These are phyloP conservation scores for Aspergillus pseudonomiae DNA, from an alignment of 2,329 filamentous ascomycete species.

Conservation along the genomic window DNA sequence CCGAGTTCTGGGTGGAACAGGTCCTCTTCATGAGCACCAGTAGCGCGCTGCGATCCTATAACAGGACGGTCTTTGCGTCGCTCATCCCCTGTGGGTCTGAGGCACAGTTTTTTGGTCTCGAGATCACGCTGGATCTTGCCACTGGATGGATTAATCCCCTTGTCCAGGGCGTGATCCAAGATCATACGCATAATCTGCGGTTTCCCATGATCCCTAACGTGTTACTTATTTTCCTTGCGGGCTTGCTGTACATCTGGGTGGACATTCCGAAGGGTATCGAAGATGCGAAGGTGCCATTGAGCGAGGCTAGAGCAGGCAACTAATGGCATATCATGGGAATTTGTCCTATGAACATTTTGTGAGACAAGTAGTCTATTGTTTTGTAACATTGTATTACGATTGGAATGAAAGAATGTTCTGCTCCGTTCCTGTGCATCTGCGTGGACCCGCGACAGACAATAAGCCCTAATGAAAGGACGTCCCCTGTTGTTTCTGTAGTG, in stretches of 20 bases:
- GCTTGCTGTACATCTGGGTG: slow-evolving; percentile 13
- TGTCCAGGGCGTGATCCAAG: slow-evolving; percentile 15
- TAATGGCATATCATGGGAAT: not conserved
- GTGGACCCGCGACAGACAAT: not conserved
- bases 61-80: slow-evolving; percentile 14
- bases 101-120: slow-evolving; percentile 18
- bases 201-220: slow-evolving; percentile 20
- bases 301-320: not conserved
- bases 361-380: not conserved
- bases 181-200: slow-evolving; percentile 17
- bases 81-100: slow-evolving; percentile 15
- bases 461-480: not conserved
- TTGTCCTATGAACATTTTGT: not conserved
- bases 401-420: not conserved
- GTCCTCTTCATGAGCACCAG: slow-evolving; percentile 18
- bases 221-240: slow-evolving; percentile 14
- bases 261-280: slow-evolving; percentile 17
- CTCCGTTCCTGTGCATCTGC: not conserved
- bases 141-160: slow-evolving; percentile 20
- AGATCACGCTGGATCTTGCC: slow-evolving; percentile 17
- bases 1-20: slow-evolving; percentile 19
- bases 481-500: not conserved
- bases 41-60: slow-evolving; percentile 17
- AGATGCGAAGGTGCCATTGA: slow-evolving; percentile 14
- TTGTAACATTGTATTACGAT: not conserved